Conservation (phyloP, 1,139 yeast species). For the Hanseniaspora uvarum region DNA sequence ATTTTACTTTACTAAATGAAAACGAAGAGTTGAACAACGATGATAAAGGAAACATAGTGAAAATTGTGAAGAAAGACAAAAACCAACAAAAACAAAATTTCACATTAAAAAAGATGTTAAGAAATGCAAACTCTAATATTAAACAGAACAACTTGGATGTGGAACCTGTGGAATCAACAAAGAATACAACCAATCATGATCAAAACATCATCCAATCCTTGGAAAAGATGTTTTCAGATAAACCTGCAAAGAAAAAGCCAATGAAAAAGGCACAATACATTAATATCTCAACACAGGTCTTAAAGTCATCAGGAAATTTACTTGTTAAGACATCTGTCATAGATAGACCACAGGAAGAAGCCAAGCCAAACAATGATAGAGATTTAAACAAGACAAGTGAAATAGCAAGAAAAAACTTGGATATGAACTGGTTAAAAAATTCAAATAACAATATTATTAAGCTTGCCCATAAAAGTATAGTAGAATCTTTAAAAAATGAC, state of each 20-base stretch:
- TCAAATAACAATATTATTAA: not conserved
- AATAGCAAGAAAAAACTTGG: not conserved
- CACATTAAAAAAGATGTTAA: not conserved
- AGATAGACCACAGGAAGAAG: not conserved
- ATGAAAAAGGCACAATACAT: constrained; percentile 1
- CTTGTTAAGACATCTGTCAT: not conserved
- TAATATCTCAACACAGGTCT: constrained; percentile 4
- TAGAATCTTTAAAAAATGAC: constrained; percentile 10
- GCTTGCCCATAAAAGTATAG: not conserved
- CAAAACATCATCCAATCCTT: not conserved
- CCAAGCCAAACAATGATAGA: not conserved
- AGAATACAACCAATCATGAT: not conserved
- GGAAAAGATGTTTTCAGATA: constrained; percentile 1
- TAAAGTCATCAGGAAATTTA: constrained; percentile 1
- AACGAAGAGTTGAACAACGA: not conserved
- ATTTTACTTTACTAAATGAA: not conserved
- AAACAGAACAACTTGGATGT: not conserved
- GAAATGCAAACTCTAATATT: not conserved
- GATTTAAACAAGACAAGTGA: not conserved
- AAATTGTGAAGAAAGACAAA: not conserved
- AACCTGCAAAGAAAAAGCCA: not conserved
- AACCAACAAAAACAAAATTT: not conserved
- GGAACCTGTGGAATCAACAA: not conserved
- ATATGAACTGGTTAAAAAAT: not conserved
- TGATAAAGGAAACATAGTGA: not conserved